Base-by-base conservation (phyloP, 164 flowering plant genomes). In the Umbellularia californica region DNA sequence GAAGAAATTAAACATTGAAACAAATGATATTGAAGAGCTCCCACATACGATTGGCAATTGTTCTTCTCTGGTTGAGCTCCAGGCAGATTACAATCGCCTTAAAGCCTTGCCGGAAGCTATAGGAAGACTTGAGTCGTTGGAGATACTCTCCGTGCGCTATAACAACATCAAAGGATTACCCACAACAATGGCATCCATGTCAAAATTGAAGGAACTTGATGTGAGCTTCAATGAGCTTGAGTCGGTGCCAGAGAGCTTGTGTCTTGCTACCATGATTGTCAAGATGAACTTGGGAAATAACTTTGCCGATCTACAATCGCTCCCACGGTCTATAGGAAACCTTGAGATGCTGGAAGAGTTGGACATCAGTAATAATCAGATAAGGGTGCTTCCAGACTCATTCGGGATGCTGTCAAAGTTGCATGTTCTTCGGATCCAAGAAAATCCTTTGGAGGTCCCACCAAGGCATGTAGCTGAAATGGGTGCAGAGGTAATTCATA, bases 101-200 rank as follows among this genome's bases (percentile, higher is more conserved):
- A 94, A 90, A 81, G 98, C 96, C 28, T 89, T 94, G 58, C 98
- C 98, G 0, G 98, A 94, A 80, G 98, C 98, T 71, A 82, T 92
- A 7, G 98, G 98, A 41, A 86, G 84, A 84, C 88, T 94, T 74
- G 86, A 74, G 35, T 76, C 85, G n/a, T 77, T 92, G 27, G 92
- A 89, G 87, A 75, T 92, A 71, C 81, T 94, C n/a, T 77, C 87
- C 10, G 89, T 92, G 51, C 87, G 93, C 30, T 94, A 90, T 75
- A 94, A 94, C 78, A 90, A 90, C 75, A 88, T 94, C 72, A 89
- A 83, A 75, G 87, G 85, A 70, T 72, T 94, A 25, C 98, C 98
- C 2, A 92, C 97, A 20, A 94, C 98, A 14, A 88, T 92, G 97
- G 84, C 92, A 24, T 86, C 90, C 74, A 79, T 92, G 27, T 35